Percentiles rank a stretch among this genome's conserved stretches.
These are phyloP conservation scores for Alternaria atra DNA, from an alignment of 2,329 filamentous ascomycete species.

Conservation along the genomic window DNA sequence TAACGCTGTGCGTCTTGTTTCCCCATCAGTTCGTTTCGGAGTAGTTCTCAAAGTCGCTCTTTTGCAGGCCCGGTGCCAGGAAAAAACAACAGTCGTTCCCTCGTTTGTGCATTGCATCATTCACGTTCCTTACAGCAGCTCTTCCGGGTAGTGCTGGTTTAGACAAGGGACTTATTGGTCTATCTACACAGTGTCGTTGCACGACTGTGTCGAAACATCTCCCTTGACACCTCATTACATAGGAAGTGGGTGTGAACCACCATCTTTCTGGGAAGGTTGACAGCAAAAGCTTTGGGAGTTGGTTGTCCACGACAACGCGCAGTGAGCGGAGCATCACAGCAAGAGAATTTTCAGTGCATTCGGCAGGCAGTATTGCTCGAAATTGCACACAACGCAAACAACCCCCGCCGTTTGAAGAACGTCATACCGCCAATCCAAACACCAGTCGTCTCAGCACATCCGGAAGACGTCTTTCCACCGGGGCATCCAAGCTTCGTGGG, in stretches of 20 bases:
- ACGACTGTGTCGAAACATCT: slow-evolving; percentile 6
- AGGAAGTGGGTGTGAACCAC: slow-evolving; percentile 1
- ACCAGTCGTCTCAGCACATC: slow-evolving; percentile 36
- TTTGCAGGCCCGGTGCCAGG: slow-evolving; percentile 44
- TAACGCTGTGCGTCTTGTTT: slow-evolving; percentile 42
- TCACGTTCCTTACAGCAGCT: slow-evolving; percentile 40
- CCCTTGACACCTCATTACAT: neutral
- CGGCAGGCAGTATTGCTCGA: slow-evolving; percentile 23
- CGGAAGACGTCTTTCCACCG: slow-evolving; percentile 16
- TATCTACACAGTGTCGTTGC: slow-evolving; percentile 19
- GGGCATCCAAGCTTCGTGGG: slow-evolving; percentile 15
- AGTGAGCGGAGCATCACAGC: slow-evolving; percentile 20
- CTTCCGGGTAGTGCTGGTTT: slow-evolving; percentile 17
- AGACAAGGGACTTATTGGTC: slow-evolving; percentile 23
- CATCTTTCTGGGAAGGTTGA: neutral
- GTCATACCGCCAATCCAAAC: slow-evolving; percentile 31
- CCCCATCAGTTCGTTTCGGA: slow-evolving; percentile 22
- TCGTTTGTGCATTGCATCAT: slow-evolving; percentile 32
- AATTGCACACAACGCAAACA: slow-evolving; percentile 33
- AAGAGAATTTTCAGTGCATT: slow-evolving; percentile 13
- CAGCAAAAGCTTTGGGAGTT: slow-evolving; percentile 1
- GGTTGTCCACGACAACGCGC: slow-evolving; percentile 25
- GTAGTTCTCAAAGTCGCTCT: slow-evolving; percentile 22
- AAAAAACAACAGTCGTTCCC: slow-evolving; percentile 19
- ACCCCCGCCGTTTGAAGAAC: slow-evolving; percentile 38